These are phyloP conservation scores for Exserohilum turcica DNA, from an alignment of 2,329 filamentous ascomycete genomes.

Conservation along the genomic window DNA sequence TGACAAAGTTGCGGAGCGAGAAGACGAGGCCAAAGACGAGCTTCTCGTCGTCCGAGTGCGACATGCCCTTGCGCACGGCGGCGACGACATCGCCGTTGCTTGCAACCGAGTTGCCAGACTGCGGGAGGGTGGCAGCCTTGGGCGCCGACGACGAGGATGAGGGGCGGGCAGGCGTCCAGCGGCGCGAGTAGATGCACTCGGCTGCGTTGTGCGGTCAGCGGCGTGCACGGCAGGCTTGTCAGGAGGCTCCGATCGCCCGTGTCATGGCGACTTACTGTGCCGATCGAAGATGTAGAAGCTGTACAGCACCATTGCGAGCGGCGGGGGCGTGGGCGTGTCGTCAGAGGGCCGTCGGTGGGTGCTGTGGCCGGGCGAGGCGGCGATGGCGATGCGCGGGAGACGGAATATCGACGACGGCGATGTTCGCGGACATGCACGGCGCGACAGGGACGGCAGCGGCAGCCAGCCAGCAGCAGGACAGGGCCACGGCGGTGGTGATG, in stretches of 20 bases:
- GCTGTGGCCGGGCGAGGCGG: too few species aligned
- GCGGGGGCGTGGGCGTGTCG: neutral
- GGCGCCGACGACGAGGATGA: conserved; percentile 46
- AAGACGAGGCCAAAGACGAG: conserved; percentile 97
- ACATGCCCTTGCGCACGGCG: conserved; percentile 50
- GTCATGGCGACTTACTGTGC: conserved; percentile 70
- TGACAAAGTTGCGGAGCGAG: conserved; percentile 93
- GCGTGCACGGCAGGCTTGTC: conserved; percentile 1
- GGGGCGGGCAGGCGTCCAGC: conserved; percentile 68
- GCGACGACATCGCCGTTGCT: conserved; percentile 50
- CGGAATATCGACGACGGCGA: too few species aligned
- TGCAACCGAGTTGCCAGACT: conserved; percentile 54
- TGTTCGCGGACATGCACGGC: too few species aligned
- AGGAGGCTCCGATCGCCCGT: neutral
- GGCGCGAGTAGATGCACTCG: conserved; percentile 94
- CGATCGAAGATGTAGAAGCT: conserved; percentile 99
- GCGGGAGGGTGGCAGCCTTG: conserved; percentile 54
- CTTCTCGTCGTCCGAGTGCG: conserved; percentile 84
- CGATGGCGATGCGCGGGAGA: too few species aligned
- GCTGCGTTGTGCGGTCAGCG: conserved; percentile 60
- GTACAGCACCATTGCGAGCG: conserved; percentile 79
- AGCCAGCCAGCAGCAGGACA: conserved; percentile 6
- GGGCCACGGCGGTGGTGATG: too few species aligned
- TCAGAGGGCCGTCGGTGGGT: too few species aligned
- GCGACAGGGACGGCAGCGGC: too few species aligned